Evolutionary conservation across 352 stramenopile species (phyloP), one percentile per base, ranked within the genome.

Genomic region (Peronospora destructor): DNA sequence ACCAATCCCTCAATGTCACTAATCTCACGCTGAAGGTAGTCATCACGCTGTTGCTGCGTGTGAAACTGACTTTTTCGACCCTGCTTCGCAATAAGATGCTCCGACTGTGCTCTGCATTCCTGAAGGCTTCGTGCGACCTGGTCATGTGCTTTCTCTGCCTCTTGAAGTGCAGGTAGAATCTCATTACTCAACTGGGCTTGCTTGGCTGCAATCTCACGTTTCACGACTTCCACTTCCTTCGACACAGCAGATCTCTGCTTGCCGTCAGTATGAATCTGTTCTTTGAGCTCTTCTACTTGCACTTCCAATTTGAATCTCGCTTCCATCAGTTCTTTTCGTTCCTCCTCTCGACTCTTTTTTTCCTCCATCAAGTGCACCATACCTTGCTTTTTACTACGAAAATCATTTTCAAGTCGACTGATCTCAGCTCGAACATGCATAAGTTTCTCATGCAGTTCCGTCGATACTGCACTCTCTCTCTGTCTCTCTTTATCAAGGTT

Each of bases 11-110:
- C 68, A 14, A 93, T 71, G 7, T 89, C 82, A 5, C 60, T 52
- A 25, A 91, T 80, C 53, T 93, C 80, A 7, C 49, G 53, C 39
- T 68, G 57, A 9, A 94, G 53, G 50, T 89, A 97, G 5, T 70
- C 68, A 68, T 99, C 95, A 2, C 96, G 80, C 41, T 98, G 85
- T 33, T 85, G 77, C 50, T 97, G 91, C 1, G 85, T 96, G 29
- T 66, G 67, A 66, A 98, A 99, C 54, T 98, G 90, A 34, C 78
- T 87, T 34, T 93, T 96, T 40, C 96, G 86, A 44, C 95, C 96
- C 62, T 98, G 93, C 58, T 97, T 98, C 16, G 88, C 91, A 52
- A 98, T 97, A 7, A 99, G 70, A 25, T 86, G 83, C 49, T 98
- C 85, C 6, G 73, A 87, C 36, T 88, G 64, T 14, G 66, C 62